Evolutionary conservation across 345 rosid species (phyloP).

Genomic region (Sonneratia alba): DNA sequence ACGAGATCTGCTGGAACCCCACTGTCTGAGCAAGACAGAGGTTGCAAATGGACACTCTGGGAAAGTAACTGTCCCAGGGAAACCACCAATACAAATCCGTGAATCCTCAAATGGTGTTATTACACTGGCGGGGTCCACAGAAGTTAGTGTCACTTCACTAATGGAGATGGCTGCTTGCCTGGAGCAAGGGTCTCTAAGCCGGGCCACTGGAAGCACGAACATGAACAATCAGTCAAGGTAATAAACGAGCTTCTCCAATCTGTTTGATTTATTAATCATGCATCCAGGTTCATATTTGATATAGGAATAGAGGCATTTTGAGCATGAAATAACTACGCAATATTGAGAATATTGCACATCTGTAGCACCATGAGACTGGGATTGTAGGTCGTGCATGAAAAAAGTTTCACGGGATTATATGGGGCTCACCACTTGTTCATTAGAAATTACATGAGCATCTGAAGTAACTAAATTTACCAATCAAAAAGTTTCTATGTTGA

Average conservation of each 20-base stretch:
- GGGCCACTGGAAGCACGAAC: conserved; percentile 98
- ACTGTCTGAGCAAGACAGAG: conserved; percentile 49
- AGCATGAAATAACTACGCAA: not conserved
- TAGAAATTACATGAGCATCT: not conserved
- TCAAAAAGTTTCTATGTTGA: not conserved
- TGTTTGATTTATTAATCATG: not conserved
- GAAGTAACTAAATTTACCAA: not conserved
- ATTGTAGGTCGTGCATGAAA: not conserved
- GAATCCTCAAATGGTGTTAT: conserved; percentile 95
- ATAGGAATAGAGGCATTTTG: not conserved
- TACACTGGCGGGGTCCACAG: conserved; percentile 97
- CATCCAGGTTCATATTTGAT: not conserved
- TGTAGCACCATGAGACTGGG: too few relatives aligned
- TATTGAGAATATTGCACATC: too few relatives aligned
- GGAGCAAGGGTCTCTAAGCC: conserved; percentile 85
- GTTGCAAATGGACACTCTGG: conserved; percentile 39
- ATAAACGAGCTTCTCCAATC: conserved; percentile 11
- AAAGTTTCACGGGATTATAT: not conserved
- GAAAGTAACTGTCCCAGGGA: conserved; percentile 63
- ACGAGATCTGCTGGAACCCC: conserved; percentile 76
- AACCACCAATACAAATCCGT: conserved; percentile 92
- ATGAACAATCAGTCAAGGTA: conserved; percentile 98
- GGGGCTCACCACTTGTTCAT: not conserved
- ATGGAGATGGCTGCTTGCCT: conserved; percentile 94
- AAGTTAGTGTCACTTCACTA: conserved; percentile 59